Percentiles rank a stretch among this genome's conserved stretches.
phyloP scores from a whole-genome alignment of 2,329 filamentous ascomycete species.

The Fusarium coffeatum region DNA sequence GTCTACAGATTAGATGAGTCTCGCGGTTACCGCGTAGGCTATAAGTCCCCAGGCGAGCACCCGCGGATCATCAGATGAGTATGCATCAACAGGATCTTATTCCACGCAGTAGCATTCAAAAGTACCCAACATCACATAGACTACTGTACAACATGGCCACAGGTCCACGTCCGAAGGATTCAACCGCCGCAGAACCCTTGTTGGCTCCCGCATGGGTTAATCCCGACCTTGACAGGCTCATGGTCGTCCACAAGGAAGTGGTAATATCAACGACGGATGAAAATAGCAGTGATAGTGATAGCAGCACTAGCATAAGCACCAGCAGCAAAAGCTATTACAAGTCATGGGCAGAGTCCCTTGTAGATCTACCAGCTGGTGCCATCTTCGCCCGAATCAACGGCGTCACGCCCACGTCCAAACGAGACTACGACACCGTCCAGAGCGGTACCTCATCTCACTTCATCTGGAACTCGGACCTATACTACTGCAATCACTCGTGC shows the following conservation, averaged over 20 bases:
- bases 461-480: background rate
- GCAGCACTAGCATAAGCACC: background rate
- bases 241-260: background rate
- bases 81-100: background rate
- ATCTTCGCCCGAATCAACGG: background rate
- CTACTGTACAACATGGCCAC: background rate
- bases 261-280: background rate
- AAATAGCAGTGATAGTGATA: background rate
- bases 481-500: constrained; percentile 2
- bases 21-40: background rate
- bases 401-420: background rate
- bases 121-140: background rate
- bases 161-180: background rate
- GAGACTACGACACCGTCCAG: constrained; percentile 1
- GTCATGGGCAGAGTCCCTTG: background rate
- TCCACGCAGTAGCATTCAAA: background rate
- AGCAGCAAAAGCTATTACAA: background rate
- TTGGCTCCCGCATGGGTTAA: constrained; percentile 5
- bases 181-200: background rate
- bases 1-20: background rate
- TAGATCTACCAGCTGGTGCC: background rate
- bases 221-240: background rate
- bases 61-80: background rate
- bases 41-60: background rate
- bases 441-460: background rate